phyloP scores from a whole-genome alignment of 2,329 filamentous ascomycete genomes.

The Fusarium sp. region DNA sequence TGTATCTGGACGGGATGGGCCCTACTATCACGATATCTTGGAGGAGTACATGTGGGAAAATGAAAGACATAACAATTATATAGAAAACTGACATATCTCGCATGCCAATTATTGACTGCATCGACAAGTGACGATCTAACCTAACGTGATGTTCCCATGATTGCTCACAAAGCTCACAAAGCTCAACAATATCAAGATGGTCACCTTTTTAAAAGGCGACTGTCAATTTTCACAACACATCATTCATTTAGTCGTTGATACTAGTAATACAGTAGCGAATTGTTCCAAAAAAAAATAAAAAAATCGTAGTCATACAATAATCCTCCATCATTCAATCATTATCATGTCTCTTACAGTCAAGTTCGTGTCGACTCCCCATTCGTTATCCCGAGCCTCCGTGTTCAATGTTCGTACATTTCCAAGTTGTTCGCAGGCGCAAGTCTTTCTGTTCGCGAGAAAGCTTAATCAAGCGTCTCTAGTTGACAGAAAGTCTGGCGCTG shows the following conservation, averaged over 20 bases:
- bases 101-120: not conserved
- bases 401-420: slow-evolving; percentile 23
- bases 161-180: not conserved
- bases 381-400: slow-evolving; percentile 3
- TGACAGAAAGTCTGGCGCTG: not conserved
- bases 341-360: slow-evolving; percentile 15
- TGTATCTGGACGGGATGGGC: slow-evolving; percentile 5
- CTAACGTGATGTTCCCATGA: too few species aligned
- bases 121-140: not conserved
- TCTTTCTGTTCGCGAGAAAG: slow-evolving; percentile 1
- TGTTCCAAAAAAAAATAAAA: slow-evolving; percentile 4
- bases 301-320: slow-evolving; percentile 23
- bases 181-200: not conserved
- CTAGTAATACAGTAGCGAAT: slow-evolving; percentile 25
- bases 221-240: not conserved
- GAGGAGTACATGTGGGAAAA: slow-evolving; percentile 15
- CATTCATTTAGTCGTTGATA: slow-evolving; percentile 8
- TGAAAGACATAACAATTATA: not conserved
- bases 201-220: not conserved
- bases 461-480: not conserved
- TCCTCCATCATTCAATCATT: slow-evolving; percentile 15
- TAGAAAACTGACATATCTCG: slow-evolving; percentile 25
- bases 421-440: not conserved
- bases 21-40: slow-evolving; percentile 14
- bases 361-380: slow-evolving; percentile 6